Percentiles rank a stretch among this genome's conserved stretches.
Evolutionary conservation across 768 basidiomycete genomes (phyloP).

Genomic region (Pleurotus platypus): DNA sequence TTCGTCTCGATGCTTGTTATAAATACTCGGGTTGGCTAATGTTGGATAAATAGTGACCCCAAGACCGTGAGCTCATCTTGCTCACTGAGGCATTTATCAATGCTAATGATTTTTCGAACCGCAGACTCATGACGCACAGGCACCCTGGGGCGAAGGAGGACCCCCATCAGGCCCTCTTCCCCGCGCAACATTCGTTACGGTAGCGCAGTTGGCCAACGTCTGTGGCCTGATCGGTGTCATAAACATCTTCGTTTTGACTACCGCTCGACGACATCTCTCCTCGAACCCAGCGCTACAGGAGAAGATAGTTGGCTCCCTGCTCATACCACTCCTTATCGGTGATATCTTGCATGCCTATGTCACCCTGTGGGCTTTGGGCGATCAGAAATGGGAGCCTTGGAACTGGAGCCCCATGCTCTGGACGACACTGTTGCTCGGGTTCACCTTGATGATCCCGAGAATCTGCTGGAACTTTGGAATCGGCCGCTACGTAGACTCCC

Average conservation of each 20-base stretch:
- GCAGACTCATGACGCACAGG: constrained; percentile 72
- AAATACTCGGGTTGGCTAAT: constrained; percentile 9
- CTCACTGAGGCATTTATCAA: not conserved
- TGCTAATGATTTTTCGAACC: constrained; percentile 9
- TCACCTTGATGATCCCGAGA: constrained; percentile 66
- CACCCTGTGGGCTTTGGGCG: constrained; percentile 76
- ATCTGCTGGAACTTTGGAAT: constrained; percentile 74
- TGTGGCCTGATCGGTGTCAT: constrained; percentile 71
- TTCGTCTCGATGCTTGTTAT: constrained; percentile 3
- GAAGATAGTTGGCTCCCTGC: constrained; percentile 58
- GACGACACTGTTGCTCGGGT: constrained; percentile 59
- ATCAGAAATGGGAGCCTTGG: constrained; percentile 55
- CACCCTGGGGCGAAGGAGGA: constrained; percentile 58
- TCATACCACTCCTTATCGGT: constrained; percentile 67
- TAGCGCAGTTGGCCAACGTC: constrained; percentile 75
- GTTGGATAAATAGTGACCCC: constrained; percentile 45
- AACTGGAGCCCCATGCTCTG: constrained; percentile 71
- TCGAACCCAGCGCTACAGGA: constrained; percentile 65
- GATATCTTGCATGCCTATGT: constrained; percentile 64
- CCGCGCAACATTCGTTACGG: constrained; percentile 62
- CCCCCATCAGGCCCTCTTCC: constrained; percentile 50
- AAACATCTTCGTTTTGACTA: constrained; percentile 63
- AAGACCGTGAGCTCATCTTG: constrained; percentile 42
- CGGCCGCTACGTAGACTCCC: constrained; percentile 65
- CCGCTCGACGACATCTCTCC: constrained; percentile 57